These are phyloP conservation scores for Hypocreales sp. DNA, from an alignment of 2,329 filamentous ascomycete genomes.

Conservation along the genomic window DNA sequence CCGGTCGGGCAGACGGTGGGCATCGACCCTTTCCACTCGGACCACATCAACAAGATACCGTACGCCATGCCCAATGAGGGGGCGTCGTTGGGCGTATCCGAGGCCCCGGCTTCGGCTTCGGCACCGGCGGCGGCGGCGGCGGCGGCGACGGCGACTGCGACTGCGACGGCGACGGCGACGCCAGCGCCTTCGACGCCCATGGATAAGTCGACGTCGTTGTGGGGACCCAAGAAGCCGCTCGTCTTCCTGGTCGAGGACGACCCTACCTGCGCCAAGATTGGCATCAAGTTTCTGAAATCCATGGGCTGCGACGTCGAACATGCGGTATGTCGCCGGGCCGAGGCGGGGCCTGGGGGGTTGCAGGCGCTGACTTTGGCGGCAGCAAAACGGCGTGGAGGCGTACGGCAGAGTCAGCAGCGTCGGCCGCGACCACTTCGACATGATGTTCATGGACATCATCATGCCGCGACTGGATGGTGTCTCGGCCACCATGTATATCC, in stretches of 20 bases:
- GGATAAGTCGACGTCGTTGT: slow-evolving; percentile 27
- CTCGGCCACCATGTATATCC: slow-evolving; percentile 83
- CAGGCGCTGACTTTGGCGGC: too few species aligned
- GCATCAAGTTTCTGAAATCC: slow-evolving; percentile 49
- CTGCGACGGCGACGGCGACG: slow-evolving; percentile 4
- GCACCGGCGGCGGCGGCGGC: slow-evolving; percentile 4
- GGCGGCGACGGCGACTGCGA: slow-evolving; percentile 6
- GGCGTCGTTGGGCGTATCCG: slow-evolving; percentile 19
- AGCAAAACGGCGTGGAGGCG: slow-evolving; percentile 70
- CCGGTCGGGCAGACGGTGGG: slow-evolving; percentile 82
- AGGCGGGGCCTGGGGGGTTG: too few species aligned
- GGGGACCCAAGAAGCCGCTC: slow-evolving; percentile 51
- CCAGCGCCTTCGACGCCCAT: slow-evolving; percentile 11
- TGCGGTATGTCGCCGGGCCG: slow-evolving; percentile 34
- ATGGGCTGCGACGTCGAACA: slow-evolving; percentile 53
- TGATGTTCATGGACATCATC: slow-evolving; percentile 86
- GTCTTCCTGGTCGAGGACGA: slow-evolving; percentile 85
- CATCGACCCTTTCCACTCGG: slow-evolving; percentile 87
- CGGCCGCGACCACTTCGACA: slow-evolving; percentile 36
- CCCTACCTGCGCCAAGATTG: slow-evolving; percentile 50
- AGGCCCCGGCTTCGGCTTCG: slow-evolving; percentile 14
- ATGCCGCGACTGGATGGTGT: slow-evolving; percentile 96
- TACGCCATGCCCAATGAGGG: slow-evolving; percentile 56
- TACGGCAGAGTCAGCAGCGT: slow-evolving; percentile 60
- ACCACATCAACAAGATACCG: slow-evolving; percentile 88